Percentiles rank a stretch among this genome's conserved stretches.
These are phyloP conservation scores for Spathaspora hagerdaliae DNA, from an alignment of 805 yeast species.

Conservation along the genomic window DNA sequence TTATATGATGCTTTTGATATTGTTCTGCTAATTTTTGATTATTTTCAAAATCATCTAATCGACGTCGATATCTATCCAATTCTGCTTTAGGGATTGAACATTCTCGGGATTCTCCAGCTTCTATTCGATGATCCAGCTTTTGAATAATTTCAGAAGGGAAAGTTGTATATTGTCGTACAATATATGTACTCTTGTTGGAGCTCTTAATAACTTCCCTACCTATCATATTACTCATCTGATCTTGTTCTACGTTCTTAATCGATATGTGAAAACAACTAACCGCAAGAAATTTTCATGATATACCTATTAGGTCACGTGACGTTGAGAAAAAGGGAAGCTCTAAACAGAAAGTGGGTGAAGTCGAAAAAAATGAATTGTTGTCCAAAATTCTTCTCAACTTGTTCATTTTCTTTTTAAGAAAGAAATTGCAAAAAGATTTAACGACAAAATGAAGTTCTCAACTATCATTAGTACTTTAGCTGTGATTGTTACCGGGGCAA, in stretches of 20 bases:
- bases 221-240: too few species aligned
- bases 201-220: too few species aligned
- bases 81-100: background rate
- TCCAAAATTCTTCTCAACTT: background rate
- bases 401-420: background rate
- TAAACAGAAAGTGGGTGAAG: background rate
- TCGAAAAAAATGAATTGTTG: background rate
- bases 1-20: background rate
- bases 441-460: conserved; percentile 11
- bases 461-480: conserved; percentile 9
- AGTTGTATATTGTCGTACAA: too few species aligned
- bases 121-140: too few species aligned
- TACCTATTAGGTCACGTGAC: background rate
- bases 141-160: too few species aligned
- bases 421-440: too few species aligned
- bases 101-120: too few species aligned
- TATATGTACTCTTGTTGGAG: too few species aligned
- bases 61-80: background rate
- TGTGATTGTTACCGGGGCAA: conserved; percentile 1
- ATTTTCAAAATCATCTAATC: conserved; percentile 3
- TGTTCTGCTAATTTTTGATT: conserved; percentile 2
- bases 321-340: background rate
- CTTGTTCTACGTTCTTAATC: too few species aligned
- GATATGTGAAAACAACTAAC: too few species aligned
- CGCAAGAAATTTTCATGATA: too few species aligned